These are phyloP conservation scores for Stachybotrys elegans DNA, from an alignment of 2,329 filamentous ascomycete genomes.

Conservation along the genomic window DNA sequence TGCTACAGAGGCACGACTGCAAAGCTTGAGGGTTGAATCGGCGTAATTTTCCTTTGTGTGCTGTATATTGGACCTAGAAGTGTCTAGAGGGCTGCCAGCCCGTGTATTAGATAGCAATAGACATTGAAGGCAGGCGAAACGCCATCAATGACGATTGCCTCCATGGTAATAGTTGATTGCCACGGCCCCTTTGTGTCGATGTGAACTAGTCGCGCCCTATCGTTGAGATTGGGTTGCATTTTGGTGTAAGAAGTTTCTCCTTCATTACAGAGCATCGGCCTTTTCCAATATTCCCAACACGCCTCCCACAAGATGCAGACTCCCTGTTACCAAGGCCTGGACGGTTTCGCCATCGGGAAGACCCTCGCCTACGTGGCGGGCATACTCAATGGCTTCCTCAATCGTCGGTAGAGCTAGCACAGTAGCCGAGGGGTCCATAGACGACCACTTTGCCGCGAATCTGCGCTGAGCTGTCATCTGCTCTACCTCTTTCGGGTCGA, in stretches of 20 bases:
- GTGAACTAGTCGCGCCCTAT: background rate
- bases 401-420: constrained; percentile 45
- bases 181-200: too few relatives aligned
- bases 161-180: too few relatives aligned
- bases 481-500: constrained; percentile 45
- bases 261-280: constrained; percentile 34
- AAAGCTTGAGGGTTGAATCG: constrained; percentile 80
- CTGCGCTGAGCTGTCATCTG: constrained; percentile 47
- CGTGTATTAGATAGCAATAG: constrained; percentile 33
- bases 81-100: constrained; percentile 20
- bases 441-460: constrained; percentile 47
- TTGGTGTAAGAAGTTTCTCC: background rate
- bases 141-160: too few relatives aligned
- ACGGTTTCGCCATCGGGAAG: constrained; percentile 28
- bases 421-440: constrained; percentile 39
- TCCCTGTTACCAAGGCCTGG: constrained; percentile 54
- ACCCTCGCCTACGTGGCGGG: constrained; percentile 28
- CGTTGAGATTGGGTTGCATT: background rate
- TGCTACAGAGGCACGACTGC: constrained; percentile 81
- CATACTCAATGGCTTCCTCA: constrained; percentile 48
- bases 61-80: constrained; percentile 27
- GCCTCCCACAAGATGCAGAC: constrained; percentile 57
- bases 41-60: constrained; percentile 24
- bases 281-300: constrained; percentile 45
- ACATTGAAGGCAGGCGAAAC: constrained; percentile 21